A percentile compares a stretch with the other conserved stretches of the same genome.
These are phyloP conservation scores for Phytopythium kandeliae DNA, from an alignment of 352 stramenopile species.

Conservation along the genomic window DNA sequence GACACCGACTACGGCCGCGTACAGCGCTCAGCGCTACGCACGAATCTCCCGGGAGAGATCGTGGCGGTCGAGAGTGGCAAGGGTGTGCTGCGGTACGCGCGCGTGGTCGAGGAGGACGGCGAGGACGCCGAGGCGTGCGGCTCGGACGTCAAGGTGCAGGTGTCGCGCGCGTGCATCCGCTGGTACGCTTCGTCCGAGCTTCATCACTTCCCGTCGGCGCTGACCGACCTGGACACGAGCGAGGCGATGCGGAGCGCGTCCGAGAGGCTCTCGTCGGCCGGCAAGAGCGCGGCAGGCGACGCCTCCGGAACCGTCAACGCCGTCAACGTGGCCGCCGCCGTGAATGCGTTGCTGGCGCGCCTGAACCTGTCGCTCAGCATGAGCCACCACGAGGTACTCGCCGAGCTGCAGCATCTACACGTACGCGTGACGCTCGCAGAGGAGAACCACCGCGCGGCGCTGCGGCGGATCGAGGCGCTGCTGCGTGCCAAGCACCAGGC, in stretches of 20 bases:
- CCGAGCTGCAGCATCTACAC: conserved; percentile 34
- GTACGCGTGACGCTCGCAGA: conserved; percentile 31
- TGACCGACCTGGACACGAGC: background rate
- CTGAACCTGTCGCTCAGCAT: conserved; percentile 44
- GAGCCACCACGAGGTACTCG: conserved; percentile 42
- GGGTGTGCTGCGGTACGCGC: conserved; percentile 31
- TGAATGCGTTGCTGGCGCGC: conserved; percentile 37
- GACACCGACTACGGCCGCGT: conserved; percentile 20
- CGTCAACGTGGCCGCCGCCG: conserved; percentile 25
- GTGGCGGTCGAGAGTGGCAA: conserved; percentile 27
- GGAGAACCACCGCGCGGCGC: conserved; percentile 25
- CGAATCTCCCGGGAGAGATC: conserved; percentile 43
- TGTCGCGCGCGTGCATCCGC: conserved; percentile 26
- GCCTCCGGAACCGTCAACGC: conserved; percentile 1
- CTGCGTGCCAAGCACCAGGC: conserved; percentile 44
- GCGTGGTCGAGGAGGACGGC: conserved; percentile 19
- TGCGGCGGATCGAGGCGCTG: conserved; percentile 29
- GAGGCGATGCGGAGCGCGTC: background rate
- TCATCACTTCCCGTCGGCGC: conserved; percentile 37
- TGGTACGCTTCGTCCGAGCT: conserved; percentile 44
- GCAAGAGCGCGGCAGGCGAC: background rate
- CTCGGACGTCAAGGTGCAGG: conserved; percentile 34
- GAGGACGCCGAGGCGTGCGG: conserved; percentile 12
- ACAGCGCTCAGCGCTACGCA: conserved; percentile 23
- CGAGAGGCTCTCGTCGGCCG: background rate